phyloP scores from a whole-genome alignment of 306 rosid genomes.

The Cucurbita argyrosperma region DNA sequence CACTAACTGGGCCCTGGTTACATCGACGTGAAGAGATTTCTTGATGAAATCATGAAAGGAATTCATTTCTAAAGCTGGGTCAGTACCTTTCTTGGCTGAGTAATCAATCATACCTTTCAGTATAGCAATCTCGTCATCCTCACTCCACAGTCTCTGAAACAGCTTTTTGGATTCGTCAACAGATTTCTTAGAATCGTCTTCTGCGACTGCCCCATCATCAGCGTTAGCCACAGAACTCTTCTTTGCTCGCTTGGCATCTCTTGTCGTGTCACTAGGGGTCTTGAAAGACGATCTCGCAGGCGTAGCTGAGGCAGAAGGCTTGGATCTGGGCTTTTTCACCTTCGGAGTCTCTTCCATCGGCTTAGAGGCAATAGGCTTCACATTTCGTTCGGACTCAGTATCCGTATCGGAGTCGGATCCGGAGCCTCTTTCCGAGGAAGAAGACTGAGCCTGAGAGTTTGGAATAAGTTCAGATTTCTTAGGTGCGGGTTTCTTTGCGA shows the following conservation, averaged over 20 bases:
- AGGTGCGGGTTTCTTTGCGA: constrained; percentile 11
- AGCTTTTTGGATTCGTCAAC: constrained; percentile 26
- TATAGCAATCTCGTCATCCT: constrained; percentile 36
- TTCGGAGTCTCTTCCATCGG: constrained; percentile 36
- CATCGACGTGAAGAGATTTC: constrained; percentile 29
- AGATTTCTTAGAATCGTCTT: constrained; percentile 24
- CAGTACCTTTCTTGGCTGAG: constrained; percentile 13
- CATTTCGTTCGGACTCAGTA: constrained; percentile 7
- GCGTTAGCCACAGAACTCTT: constrained; percentile 16
- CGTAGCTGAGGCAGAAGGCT: constrained; percentile 11
- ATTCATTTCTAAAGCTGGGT: constrained; percentile 11
- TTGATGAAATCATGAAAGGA: constrained; percentile 34
- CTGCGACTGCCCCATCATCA: constrained; percentile 6
- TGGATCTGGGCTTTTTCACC: constrained; percentile 24
- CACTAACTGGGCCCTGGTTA: constrained; percentile 17
- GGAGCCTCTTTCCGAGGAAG: constrained; percentile 26
- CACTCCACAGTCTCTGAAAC: constrained; percentile 43
- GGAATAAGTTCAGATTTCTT: constrained; percentile 17
- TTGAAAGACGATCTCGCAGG: constrained; percentile 19
- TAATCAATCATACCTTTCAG: constrained; percentile 32
- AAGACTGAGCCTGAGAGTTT: constrained; percentile 8
- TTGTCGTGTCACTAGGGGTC: constrained; percentile 13
- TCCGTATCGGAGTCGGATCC: constrained; percentile 30
- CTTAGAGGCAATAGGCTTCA: constrained; percentile 32
- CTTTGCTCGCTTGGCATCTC: constrained; percentile 25